Base-by-base conservation (phyloP, 352 stramenopile species). In the Pelagophyceae sp. region DNA sequence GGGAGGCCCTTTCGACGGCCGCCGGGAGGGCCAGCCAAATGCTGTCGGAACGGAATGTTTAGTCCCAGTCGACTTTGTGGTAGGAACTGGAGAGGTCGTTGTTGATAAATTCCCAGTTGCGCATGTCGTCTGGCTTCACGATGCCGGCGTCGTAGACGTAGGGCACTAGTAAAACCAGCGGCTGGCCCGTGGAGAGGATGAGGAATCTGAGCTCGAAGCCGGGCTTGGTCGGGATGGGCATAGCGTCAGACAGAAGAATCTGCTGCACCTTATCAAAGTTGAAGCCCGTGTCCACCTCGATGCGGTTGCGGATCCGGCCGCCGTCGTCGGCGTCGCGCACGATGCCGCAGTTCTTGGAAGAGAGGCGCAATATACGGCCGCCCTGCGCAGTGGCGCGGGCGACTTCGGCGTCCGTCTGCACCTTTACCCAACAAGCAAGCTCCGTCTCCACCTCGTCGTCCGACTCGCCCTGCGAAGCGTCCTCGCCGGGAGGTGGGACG, bases 241-340 rank as follows among this genome's bases (percentile, higher is more conserved):
- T n/a, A 2, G 15, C 11, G 11, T 15, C 11, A 15, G 54, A 63
- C 15, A 63, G 54, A 2, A 63, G 6, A 27, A 63, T 20, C 54
- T 63, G 54, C 15, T 29, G 11, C 15, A 63, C 54, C 54, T 15
- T 63, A 29, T 63, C 54, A n/a, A 63, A 63, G 54, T 63, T 29
- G 27, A 63, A 63, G 15, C 54, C 54, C 54, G 54, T 63, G 54
- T 63, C 54, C 11, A 63, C 54, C 54, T 63, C 54, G 54, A 63
- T 27, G 11, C 54, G 6, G 54, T 63, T 63, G 15, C 6, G 15
- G 15, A 63, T 2, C 6, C 6, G 6, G 40, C 40, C 40, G n/a
- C n/a, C n/a, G 11, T 11, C 23, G 11, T 11, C 11, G 15, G 20
- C 54, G 15, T 27, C 15, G 15, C 6, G 25, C 11, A 63, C 54